phyloP scores from a whole-genome alignment of 164 flowering plant species.

The Vitis vinifera region ASM3070453v1 NC_081821.1:10306501-10307000 shows the following conservation, averaged over 20 bases:
- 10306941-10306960: constrained; percentile 71
- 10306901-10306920: constrained; percentile 27
- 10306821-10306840: constrained; percentile 32
- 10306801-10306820: constrained; percentile 39
- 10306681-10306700: constrained; percentile 68
- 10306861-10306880: constrained; percentile 79
- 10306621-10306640: constrained; percentile 57
- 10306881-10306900: constrained; percentile 35
- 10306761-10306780: constrained; percentile 82
- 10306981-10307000: constrained; percentile 65
- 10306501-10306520: constrained; percentile 87
- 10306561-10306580: constrained; percentile 77
- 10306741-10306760: constrained; percentile 88
- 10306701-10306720: constrained; percentile 76
- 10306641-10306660: constrained; percentile 83
- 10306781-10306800: constrained; percentile 88
- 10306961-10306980: constrained; percentile 95
- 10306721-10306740: constrained; percentile 94
- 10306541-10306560: constrained; percentile 90
- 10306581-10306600: constrained; percentile 83
- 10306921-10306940: constrained; percentile 49
- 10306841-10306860: constrained; percentile 85
- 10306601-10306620: constrained; percentile 61
- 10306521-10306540: constrained; percentile 75
- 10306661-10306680: constrained; percentile 96